Percentiles rank a stretch among this genome's conserved stretches.
These are phyloP conservation scores for Syzygium grande DNA, from an alignment of 345 rosid species.

Conservation along the genomic window DNA sequence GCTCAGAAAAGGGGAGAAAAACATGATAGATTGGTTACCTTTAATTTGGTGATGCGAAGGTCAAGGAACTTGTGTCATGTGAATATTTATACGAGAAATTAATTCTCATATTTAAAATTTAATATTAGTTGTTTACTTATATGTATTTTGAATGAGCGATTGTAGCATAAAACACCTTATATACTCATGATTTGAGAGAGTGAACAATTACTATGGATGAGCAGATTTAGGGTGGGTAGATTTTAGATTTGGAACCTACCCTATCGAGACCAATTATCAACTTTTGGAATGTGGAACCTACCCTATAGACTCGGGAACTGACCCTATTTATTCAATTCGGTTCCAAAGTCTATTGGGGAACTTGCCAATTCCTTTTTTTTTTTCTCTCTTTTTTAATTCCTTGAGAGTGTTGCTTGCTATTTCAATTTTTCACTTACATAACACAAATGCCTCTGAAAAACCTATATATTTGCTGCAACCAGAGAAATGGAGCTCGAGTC, in stretches of 20 bases:
- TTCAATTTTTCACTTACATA: not conserved
- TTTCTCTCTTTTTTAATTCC: not conserved
- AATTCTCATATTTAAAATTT: not conserved
- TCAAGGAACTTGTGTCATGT: not conserved
- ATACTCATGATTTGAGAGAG: not conserved
- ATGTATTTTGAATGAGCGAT: not conserved
- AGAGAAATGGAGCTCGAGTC: not conserved
- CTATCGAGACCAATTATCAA: not conserved
- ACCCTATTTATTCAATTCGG: not conserved
- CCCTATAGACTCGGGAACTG: not conserved
- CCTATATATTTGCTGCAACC: not conserved
- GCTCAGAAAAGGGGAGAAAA: not conserved
- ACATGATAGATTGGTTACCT: not conserved
- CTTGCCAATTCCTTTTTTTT: not conserved
- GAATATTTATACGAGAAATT: not conserved
- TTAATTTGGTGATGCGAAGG: not conserved
- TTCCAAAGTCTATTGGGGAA: not conserved
- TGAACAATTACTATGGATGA: not conserved
- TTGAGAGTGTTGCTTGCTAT: not conserved
- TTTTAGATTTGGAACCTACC: not conserved
- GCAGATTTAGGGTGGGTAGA: not conserved
- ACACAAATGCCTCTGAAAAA: not conserved
- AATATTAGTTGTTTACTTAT: not conserved
- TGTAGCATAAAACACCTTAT: not conserved
- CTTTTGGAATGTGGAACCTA: not conserved